A percentile compares a stretch with the other conserved stretches of the same genome.
phyloP scores from a whole-genome alignment of 495 filamentous ascomycete genomes.

The Pyrenula massariospora region DNA sequence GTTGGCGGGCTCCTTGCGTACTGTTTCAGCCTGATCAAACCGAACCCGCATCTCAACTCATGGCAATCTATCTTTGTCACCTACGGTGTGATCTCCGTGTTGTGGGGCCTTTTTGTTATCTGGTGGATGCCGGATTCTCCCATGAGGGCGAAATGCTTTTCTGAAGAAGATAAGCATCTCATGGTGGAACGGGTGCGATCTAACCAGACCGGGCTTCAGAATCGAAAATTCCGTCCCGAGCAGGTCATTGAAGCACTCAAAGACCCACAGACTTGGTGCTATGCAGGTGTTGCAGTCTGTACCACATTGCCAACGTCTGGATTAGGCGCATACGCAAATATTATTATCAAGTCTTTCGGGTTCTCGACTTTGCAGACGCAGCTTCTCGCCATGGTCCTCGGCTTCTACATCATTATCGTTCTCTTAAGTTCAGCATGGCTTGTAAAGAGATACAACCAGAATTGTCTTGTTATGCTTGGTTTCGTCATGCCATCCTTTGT shows the following conservation, averaged over 20 bases:
- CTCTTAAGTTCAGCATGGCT: slow-evolving; percentile 51
- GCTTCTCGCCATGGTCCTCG: slow-evolving; percentile 54
- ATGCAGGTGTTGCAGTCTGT: slow-evolving; percentile 44
- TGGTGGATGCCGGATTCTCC: slow-evolving; percentile 37
- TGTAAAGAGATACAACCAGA: slow-evolving; percentile 52
- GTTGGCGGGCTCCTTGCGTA: slow-evolving; percentile 45
- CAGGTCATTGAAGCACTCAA: slow-evolving; percentile 31
- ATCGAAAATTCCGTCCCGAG: slow-evolving; percentile 33
- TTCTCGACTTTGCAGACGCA: slow-evolving; percentile 31
- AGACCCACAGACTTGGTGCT: slow-evolving; percentile 33
- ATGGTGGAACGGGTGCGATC: slow-evolving; percentile 35
- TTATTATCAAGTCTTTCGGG: slow-evolving; percentile 38
- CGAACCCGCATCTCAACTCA: slow-evolving; percentile 26
- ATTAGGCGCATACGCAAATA: slow-evolving; percentile 53
- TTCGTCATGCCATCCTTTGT: slow-evolving; percentile 53
- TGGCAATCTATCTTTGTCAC: slow-evolving; percentile 52
- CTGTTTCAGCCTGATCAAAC: slow-evolving; percentile 41
- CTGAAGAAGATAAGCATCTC: slow-evolving; percentile 34
- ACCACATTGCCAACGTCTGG: slow-evolving; percentile 59
- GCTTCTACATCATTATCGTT: slow-evolving; percentile 58
- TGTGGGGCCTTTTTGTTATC: slow-evolving; percentile 36
- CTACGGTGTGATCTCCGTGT: slow-evolving; percentile 40
- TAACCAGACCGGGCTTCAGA: slow-evolving; percentile 45
- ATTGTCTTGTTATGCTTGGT: slow-evolving; percentile 48
- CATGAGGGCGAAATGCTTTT: slow-evolving; percentile 36